A percentile compares a stretch with the other conserved stretches of the same genome.
Conservation (phyloP, 2,329 filamentous ascomycete species). For the Amauroascus verrucosus region DNA sequence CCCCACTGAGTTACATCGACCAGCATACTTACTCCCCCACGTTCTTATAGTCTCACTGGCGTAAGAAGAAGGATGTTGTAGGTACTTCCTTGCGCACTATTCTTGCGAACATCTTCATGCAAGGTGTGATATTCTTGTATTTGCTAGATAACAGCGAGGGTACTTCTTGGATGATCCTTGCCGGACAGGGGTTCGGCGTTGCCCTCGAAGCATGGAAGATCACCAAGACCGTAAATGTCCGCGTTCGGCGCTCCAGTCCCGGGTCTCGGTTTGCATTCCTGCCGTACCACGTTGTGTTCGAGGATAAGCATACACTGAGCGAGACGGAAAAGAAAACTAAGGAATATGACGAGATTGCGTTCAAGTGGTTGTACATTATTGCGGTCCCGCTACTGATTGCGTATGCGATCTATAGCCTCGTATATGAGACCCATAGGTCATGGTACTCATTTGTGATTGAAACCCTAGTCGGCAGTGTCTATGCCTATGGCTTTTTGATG, state of each 20-base stretch:
- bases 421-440: conserved; percentile 92
- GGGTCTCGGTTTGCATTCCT: conserved; percentile 62
- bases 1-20: neutral
- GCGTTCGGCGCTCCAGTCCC: conserved; percentile 57
- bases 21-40: neutral
- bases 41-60: conserved; percentile 61
- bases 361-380: conserved; percentile 89
- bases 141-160: conserved; percentile 94
- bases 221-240: conserved; percentile 86
- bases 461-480: conserved; percentile 89
- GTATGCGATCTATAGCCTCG: conserved; percentile 80
- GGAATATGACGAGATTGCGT: conserved; percentile 95
- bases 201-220: conserved; percentile 83
- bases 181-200: conserved; percentile 79
- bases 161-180: conserved; percentile 98
- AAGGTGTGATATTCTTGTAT: conserved; percentile 89
- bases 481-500: conserved; percentile 97
- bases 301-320: conserved; percentile 92
- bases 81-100: conserved; percentile 95
- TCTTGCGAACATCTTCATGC: conserved; percentile 96
- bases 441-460: conserved; percentile 97
- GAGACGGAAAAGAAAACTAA: conserved; percentile 97
- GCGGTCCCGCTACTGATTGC: conserved; percentile 81
- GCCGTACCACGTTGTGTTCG: conserved; percentile 73
- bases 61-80: conserved; percentile 99